Conservation (phyloP, 768 basidiomycete genomes). For the Hypholoma fasciculare region DNA sequence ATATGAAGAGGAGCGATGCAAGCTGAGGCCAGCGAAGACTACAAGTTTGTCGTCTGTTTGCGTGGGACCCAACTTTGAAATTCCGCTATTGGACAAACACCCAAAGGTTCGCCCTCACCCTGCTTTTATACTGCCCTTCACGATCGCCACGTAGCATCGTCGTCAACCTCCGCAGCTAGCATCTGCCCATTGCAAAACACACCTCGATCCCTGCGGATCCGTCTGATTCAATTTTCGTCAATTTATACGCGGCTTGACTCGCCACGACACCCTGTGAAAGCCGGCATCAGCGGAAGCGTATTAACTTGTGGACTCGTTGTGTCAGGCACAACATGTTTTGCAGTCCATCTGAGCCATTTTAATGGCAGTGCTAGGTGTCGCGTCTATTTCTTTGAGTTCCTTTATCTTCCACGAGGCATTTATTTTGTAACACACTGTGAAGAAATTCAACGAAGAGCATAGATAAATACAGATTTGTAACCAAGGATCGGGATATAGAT, state of each 20-base stretch:
- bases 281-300: neutral
- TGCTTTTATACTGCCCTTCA: constrained; percentile 15
- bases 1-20: constrained; percentile 32
- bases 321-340: too few relatives aligned
- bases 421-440: neutral
- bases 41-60: constrained; percentile 30
- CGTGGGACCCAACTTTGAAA: constrained; percentile 47
- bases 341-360: neutral
- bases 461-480: neutral
- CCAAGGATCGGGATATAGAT: neutral
- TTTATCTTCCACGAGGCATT: neutral
- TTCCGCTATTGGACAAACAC: constrained; percentile 40
- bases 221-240: neutral
- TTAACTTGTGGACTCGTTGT: constrained; percentile 3
- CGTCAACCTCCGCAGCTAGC: constrained; percentile 7
- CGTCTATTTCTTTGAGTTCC: neutral
- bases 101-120: constrained; percentile 7
- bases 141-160: constrained; percentile 22
- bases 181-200: neutral
- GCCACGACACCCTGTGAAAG: neutral
- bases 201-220: neutral
- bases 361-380: too few relatives aligned
- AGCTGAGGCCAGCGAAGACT: constrained; percentile 24
- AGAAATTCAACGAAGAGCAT: too few relatives aligned
- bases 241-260: neutral